These are phyloP conservation scores for Austroboletus niveus DNA, from an alignment of 1,284 basidiomycete species.

Conservation along the genomic window DNA sequence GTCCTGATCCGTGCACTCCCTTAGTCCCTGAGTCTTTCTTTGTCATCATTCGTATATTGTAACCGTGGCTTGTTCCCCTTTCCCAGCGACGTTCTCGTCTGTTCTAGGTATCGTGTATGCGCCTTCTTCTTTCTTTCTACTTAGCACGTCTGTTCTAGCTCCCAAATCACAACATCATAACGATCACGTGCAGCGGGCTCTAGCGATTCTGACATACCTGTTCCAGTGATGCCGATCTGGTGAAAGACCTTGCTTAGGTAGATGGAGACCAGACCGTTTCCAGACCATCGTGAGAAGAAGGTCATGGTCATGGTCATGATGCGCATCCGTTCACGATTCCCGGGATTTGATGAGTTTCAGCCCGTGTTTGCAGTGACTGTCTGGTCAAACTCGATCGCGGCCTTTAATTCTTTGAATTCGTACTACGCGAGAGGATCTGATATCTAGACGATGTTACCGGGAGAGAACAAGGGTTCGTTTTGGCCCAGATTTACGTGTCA, in stretches of 20 bases:
- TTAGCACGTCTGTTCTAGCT: too few species aligned
- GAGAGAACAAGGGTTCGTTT: background rate
- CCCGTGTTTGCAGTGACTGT: slow-evolving; percentile 52
- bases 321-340: slow-evolving; percentile 65
- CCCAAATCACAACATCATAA: too few species aligned
- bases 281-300: slow-evolving; percentile 76
- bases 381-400: slow-evolving; percentile 65
- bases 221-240: slow-evolving; percentile 67
- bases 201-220: slow-evolving; percentile 24
- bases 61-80: too few species aligned
- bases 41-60: too few species aligned
- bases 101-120: too few species aligned
- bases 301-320: slow-evolving; percentile 64
- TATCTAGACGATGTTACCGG: slow-evolving; percentile 25
- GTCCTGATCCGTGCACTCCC: too few species aligned
- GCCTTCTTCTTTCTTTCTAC: too few species aligned
- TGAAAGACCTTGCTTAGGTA: slow-evolving; percentile 73
- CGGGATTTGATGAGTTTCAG: slow-evolving; percentile 56
- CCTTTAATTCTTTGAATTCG: slow-evolving; percentile 76
- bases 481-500: slow-evolving; percentile 39
- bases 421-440: slow-evolving; percentile 68
- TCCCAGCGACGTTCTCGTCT: too few species aligned
- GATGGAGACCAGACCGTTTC: slow-evolving; percentile 74
- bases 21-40: too few species aligned
- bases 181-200: too few species aligned